A percentile compares a stretch with the other conserved stretches of the same genome.
phyloP scores from a whole-genome alignment of 2,329 filamentous ascomycete genomes.

The Tolypocladium paradoxum region DNA sequence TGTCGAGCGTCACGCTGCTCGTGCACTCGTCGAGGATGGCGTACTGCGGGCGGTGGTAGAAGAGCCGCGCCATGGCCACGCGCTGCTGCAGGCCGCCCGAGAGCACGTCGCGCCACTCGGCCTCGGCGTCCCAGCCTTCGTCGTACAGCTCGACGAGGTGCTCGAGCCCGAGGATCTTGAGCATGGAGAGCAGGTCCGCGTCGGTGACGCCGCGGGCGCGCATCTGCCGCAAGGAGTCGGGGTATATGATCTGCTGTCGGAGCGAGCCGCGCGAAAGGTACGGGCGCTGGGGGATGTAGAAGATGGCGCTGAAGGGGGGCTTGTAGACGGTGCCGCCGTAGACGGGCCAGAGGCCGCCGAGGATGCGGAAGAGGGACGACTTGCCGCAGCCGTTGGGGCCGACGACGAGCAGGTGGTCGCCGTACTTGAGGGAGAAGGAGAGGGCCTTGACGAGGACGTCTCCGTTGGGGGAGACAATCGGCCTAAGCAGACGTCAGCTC shows the following conservation, averaged over 20 bases:
- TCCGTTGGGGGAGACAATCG: conserved; percentile 93
- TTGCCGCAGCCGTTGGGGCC: conserved; percentile 97
- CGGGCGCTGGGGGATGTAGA: conserved; percentile 94
- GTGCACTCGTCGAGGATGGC: conserved; percentile 98
- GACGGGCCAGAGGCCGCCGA: conserved; percentile 93
- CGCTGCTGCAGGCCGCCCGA: conserved; percentile 90
- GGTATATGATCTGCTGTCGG: conserved; percentile 96
- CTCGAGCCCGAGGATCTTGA: conserved; percentile 72
- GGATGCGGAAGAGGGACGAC: conserved; percentile 88
- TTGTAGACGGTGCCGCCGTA: conserved; percentile 92
- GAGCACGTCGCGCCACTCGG: conserved; percentile 92
- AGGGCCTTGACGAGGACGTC: conserved; percentile 80
- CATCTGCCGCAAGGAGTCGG: conserved; percentile 80
- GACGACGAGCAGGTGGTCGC: conserved; percentile 87
- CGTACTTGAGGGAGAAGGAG: conserved; percentile 75
- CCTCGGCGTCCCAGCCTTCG: conserved; percentile 81
- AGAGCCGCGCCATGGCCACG: conserved; percentile 89
- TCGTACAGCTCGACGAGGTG: conserved; percentile 68
- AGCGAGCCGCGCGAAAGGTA: conserved; percentile 86
- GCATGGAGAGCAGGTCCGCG: conserved; percentile 63
- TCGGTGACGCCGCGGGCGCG: conserved; percentile 76
- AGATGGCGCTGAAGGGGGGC: conserved; percentile 84
- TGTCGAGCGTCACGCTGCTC: conserved; percentile 85
- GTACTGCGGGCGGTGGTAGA: conserved; percentile 87
- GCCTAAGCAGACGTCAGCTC: conserved; percentile 29